phyloP scores from a whole-genome alignment of 768 basidiomycete species.

The Mycena belliarum region DNA sequence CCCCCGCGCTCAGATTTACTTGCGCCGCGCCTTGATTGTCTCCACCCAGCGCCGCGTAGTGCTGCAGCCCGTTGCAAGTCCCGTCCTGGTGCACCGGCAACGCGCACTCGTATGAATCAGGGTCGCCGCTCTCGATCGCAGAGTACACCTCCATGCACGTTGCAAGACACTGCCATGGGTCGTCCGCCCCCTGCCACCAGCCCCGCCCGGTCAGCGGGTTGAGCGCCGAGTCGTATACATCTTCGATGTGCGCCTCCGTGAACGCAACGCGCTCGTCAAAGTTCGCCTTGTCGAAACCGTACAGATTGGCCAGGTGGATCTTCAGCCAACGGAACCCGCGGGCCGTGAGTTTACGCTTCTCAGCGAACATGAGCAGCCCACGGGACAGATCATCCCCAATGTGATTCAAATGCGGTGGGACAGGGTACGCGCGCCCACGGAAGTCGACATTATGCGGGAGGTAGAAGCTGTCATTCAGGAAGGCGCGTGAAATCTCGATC shows the following conservation, averaged over 20 bases:
- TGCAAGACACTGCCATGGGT: slow-evolving; percentile 97
- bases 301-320: slow-evolving; percentile 91
- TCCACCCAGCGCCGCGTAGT: slow-evolving; percentile 97
- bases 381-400: slow-evolving; percentile 93
- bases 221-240: slow-evolving; percentile 81
- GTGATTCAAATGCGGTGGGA: slow-evolving; percentile 93
- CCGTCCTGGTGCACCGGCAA: slow-evolving; percentile 98
- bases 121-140: slow-evolving; percentile 73
- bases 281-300: slow-evolving; percentile 91
- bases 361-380: slow-evolving; percentile 82
- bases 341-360: slow-evolving; percentile 75
- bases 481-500: slow-evolving; percentile 93
- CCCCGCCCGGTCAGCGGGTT: slow-evolving; percentile 72
- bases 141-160: slow-evolving; percentile 86
- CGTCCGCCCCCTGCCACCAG: slow-evolving; percentile 93
- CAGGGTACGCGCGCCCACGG: slow-evolving; percentile 94
- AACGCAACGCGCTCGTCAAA: slow-evolving; percentile 91
- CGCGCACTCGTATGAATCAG: slow-evolving; percentile 58
- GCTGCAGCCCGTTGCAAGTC: slow-evolving; percentile 97
- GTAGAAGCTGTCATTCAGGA: slow-evolving; percentile 86
- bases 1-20: slow-evolving; percentile 85
- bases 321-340: slow-evolving; percentile 92
- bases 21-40: slow-evolving; percentile 86
- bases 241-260: slow-evolving; percentile 67
- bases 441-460: slow-evolving; percentile 97